Conservation (phyloP, 257 asterid species). For the Fraxinus excelsior region DNA sequence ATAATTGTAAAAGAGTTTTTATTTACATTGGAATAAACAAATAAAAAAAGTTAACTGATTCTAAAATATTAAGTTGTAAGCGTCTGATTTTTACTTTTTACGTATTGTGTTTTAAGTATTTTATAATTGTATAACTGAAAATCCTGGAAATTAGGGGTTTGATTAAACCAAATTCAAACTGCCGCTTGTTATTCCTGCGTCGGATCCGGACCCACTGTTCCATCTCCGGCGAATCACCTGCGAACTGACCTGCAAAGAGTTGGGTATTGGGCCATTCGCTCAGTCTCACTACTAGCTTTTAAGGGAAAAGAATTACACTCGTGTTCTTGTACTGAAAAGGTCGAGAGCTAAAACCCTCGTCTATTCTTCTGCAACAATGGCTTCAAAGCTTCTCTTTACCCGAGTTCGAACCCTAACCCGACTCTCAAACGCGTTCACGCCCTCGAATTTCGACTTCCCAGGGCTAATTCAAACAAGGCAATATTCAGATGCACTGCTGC, state of each 20-base stretch:
- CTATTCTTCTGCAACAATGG: conserved; percentile 32
- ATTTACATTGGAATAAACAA: too few relatives aligned
- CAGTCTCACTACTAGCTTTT: neutral
- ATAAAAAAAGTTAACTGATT: too few relatives aligned
- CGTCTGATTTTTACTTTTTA: too few relatives aligned
- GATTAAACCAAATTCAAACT: too few relatives aligned
- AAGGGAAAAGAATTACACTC: neutral
- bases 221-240: neutral
- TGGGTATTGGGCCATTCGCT: neutral
- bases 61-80: too few relatives aligned
- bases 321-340: neutral
- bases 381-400: conserved; percentile 40
- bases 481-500: conserved; percentile 44
- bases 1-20: too few relatives aligned
- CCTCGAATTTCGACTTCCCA: conserved; percentile 11
- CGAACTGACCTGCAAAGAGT: neutral
- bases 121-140: too few relatives aligned
- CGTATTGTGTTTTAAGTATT: too few relatives aligned
- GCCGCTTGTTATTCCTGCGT: neutral
- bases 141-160: too few relatives aligned
- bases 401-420: conserved; percentile 41
- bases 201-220: neutral
- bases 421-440: conserved; percentile 3
- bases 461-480: conserved; percentile 31
- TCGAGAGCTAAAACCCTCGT: neutral